A percentile compares a stretch with the other conserved stretches of the same genome.
phyloP scores from a whole-genome alignment of 2,329 filamentous ascomycete genomes.

The Aureobasidium leucospermi region DNA sequence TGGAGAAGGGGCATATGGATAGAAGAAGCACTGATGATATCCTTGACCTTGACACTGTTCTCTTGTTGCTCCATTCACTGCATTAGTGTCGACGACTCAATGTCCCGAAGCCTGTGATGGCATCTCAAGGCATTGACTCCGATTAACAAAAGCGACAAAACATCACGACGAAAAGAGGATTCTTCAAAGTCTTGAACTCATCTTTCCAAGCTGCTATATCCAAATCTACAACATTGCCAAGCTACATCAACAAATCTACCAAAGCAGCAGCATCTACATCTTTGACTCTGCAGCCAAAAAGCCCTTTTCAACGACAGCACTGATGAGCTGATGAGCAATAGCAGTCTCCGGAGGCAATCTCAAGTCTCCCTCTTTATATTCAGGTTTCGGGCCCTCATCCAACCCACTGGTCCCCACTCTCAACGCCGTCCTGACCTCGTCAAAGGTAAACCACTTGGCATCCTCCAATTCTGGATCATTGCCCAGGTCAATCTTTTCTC shows the following conservation, averaged over 20 bases:
- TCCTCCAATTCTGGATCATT: constrained; percentile 88
- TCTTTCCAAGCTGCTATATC: too few species aligned
- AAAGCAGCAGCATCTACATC: constrained; percentile 26
- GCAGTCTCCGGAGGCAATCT: constrained; percentile 78
- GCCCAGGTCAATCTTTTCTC: constrained; percentile 72
- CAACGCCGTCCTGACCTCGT: constrained; percentile 72
- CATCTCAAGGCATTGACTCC: too few species aligned
- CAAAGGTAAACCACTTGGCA: constrained; percentile 79
- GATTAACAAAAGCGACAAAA: too few species aligned
- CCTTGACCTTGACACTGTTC: neutral
- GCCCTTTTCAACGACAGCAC: constrained; percentile 63
- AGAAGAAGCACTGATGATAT: neutral
- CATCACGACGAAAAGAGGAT: too few species aligned
- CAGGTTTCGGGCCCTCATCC: constrained; percentile 55
- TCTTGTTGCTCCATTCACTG: neutral
- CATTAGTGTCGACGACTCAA: too few species aligned
- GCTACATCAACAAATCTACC: neutral
- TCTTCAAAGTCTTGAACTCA: too few species aligned
- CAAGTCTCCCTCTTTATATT: constrained; percentile 69
- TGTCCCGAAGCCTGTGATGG: too few species aligned
- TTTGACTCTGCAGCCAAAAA: constrained; percentile 51
- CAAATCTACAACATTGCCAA: too few species aligned
- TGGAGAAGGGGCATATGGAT: neutral
- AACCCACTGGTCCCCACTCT: constrained; percentile 58
- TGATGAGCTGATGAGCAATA: constrained; percentile 85